phyloP scores from a whole-genome alignment of 345 rosid genomes.

The Sonneratia caseolaris region DNA sequence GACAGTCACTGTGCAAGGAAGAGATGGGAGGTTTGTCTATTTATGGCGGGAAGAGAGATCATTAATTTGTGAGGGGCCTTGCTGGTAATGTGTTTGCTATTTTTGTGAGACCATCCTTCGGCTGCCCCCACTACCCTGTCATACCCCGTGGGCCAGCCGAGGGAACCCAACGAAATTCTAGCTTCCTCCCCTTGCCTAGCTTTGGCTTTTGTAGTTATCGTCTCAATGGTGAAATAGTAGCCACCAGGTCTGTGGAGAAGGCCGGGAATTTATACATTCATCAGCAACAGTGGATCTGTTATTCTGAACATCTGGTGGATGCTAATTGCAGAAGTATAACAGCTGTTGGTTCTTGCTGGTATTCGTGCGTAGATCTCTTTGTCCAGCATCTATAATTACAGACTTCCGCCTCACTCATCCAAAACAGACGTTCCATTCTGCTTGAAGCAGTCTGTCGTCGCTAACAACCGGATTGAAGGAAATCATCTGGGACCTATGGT shows the following conservation, averaged over 20 bases:
- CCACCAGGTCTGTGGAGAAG: not conserved
- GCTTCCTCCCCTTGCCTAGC: not conserved
- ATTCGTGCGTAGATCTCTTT: not conserved
- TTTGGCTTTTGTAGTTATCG: not conserved
- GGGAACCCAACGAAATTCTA: not conserved
- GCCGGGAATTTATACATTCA: not conserved
- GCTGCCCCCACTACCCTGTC: not conserved
- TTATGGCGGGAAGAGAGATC: not conserved
- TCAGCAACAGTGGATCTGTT: not conserved
- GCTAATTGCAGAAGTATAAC: not conserved
- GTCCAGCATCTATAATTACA: too few relatives aligned
- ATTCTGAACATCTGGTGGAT: not conserved
- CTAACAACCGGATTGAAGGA: not conserved
- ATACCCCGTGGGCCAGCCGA: not conserved
- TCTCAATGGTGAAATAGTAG: not conserved
- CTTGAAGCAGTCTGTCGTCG: too few relatives aligned
- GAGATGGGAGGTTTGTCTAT: not conserved
- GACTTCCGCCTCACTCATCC: too few relatives aligned
- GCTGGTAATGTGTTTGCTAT: not conserved
- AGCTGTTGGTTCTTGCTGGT: not conserved
- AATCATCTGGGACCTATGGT: not conserved
- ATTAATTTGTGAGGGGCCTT: not conserved
- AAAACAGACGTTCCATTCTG: too few relatives aligned
- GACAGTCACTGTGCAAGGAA: not conserved
- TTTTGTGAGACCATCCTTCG: not conserved